Conservation (phyloP, 805 yeast species). For the Ogataea kodamae region DNA sequence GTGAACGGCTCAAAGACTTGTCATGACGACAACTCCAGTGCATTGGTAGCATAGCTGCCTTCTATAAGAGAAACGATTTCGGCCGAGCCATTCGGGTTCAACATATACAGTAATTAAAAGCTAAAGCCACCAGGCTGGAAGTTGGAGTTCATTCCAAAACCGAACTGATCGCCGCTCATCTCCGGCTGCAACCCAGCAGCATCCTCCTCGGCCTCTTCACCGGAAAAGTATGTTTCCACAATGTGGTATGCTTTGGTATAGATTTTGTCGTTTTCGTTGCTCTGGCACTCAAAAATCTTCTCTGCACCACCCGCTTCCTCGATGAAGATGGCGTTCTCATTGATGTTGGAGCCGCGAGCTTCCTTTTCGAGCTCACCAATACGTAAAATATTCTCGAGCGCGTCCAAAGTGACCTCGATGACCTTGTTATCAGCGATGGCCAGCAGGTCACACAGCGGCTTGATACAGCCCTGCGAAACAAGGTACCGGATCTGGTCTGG, state of each 20-base stretch:
- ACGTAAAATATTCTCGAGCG: slow-evolving; percentile 87
- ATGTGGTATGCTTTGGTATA: slow-evolving; percentile 87
- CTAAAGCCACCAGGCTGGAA: slow-evolving; percentile 45
- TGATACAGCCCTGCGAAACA: slow-evolving; percentile 93
- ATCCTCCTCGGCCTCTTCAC: slow-evolving; percentile 69
- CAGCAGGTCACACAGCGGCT: slow-evolving; percentile 91
- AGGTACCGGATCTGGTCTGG: slow-evolving; percentile 94
- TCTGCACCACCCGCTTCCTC: slow-evolving; percentile 99
- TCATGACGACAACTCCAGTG: no score
- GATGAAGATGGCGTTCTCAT: slow-evolving; percentile 85
- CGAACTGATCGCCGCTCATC: slow-evolving; percentile 73
- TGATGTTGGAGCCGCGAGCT: slow-evolving; percentile 60
- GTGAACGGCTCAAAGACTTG: no score
- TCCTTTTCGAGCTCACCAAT: slow-evolving; percentile 94
- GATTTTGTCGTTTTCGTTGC: slow-evolving; percentile 85
- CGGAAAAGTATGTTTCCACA: slow-evolving; percentile 87
- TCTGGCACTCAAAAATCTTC: slow-evolving; percentile 89
- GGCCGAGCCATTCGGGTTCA: no score
- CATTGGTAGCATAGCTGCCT: no score
- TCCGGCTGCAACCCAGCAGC: slow-evolving; percentile 71
- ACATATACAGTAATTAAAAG: slow-evolving; percentile 27
- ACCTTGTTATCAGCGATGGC: slow-evolving; percentile 86
- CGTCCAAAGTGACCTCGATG: slow-evolving; percentile 92
- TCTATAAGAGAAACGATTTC: no score
- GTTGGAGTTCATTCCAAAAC: slow-evolving; percentile 72